phyloP scores from a whole-genome alignment of 176 grass and related monocot genomes.

The Juncus effusus region DNA sequence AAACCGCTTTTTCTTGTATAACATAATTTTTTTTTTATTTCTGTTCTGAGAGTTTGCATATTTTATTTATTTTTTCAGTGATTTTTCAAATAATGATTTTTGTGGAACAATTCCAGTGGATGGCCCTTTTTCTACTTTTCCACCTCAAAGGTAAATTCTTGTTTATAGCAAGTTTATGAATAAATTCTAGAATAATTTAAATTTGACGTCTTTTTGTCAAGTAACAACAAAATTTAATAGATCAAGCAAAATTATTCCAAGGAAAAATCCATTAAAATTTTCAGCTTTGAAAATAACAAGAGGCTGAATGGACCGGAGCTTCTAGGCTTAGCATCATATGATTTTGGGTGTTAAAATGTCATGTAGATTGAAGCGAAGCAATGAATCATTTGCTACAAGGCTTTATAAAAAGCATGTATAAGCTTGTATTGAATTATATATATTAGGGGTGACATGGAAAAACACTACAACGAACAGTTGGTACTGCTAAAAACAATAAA shows the following conservation, averaged over 20 bases:
- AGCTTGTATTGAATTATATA: too few relatives aligned
- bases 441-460: too few relatives aligned
- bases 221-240: not conserved
- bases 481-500: too few relatives aligned
- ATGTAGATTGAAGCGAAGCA: too few relatives aligned
- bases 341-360: constrained; percentile 66
- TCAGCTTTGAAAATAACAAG: constrained; percentile 93
- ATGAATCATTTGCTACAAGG: not conserved
- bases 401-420: not conserved
- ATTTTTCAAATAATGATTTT: constrained; percentile 91
- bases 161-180: not conserved
- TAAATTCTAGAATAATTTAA: not conserved
- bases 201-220: not conserved
- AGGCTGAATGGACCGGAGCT: constrained; percentile 96
- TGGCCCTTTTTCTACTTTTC: constrained; percentile 85
- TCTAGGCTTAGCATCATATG: constrained; percentile 75
- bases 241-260: not conserved
- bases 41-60: not conserved
- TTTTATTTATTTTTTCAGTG: constrained; percentile 30
- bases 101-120: constrained; percentile 95
- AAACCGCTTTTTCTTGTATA: not conserved
- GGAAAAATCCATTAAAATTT: constrained; percentile 20
- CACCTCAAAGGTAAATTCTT: constrained; percentile 54
- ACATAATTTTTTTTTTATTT: not conserved
- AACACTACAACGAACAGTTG: too few relatives aligned